phyloP scores from a whole-genome alignment of 1,139 yeast species.

The Kazachstania sp. region DNA sequence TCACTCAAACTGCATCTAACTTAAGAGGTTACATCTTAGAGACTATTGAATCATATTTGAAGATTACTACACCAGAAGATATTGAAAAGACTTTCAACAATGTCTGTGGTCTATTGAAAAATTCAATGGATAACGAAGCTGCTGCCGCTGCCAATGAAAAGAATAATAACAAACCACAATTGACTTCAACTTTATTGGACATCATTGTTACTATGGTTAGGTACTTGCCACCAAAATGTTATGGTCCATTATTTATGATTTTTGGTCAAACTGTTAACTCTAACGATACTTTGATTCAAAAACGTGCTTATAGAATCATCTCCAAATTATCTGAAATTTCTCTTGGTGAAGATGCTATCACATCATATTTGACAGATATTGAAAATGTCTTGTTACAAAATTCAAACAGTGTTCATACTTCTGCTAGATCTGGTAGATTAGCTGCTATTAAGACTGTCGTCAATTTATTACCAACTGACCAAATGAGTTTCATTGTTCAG shows the following conservation, averaged over 20 bases:
- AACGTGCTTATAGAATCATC: constrained; percentile 80
- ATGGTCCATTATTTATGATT: constrained; percentile 67
- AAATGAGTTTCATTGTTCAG: constrained; percentile 71
- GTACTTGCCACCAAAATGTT: constrained; percentile 63
- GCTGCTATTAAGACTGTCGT: constrained; percentile 55
- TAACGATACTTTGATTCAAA: constrained; percentile 65
- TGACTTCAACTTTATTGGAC: constrained; percentile 85
- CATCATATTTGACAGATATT: constrained; percentile 47
- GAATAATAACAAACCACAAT: constrained; percentile 33
- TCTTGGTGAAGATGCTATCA: constrained; percentile 47
- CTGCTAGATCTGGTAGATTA: constrained; percentile 78
- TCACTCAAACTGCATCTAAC: constrained; percentile 76
- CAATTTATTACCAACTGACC: constrained; percentile 50
- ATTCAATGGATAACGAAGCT: constrained; percentile 60
- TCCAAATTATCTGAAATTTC: constrained; percentile 62
- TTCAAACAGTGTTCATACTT: constrained; percentile 51
- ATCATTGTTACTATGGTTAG: constrained; percentile 79
- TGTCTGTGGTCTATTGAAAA: constrained; percentile 69
- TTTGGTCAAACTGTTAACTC: constrained; percentile 60
- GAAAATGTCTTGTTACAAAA: constrained; percentile 52
- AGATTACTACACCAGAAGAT: constrained; percentile 60
- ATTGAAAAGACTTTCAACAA: constrained; percentile 72
- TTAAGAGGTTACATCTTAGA: constrained; percentile 78
- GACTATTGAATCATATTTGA: constrained; percentile 72
- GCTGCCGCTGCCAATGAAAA: constrained; percentile 19